Evolutionary conservation across 2,329 filamentous ascomycete genomes (phyloP).

Genomic region (Ophioceras dolichostomum): DNA sequence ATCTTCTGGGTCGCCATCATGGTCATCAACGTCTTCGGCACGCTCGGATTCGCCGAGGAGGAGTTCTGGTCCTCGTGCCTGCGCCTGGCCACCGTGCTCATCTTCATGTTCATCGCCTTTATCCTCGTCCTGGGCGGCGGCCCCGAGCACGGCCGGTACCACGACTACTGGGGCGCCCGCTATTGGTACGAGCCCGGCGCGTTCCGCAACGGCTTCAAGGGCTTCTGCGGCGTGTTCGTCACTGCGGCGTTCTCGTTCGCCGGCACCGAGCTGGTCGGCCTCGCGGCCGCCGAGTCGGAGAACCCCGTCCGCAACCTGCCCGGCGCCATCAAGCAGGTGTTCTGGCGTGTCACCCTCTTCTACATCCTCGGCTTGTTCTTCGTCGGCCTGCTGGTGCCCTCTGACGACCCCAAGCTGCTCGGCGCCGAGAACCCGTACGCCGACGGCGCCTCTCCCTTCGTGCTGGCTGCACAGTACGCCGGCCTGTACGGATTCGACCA

Average conservation of each 20-base stretch:
- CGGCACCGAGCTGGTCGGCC: conserved; percentile 56
- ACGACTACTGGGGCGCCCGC: conserved; percentile 28
- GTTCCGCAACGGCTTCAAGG: conserved; percentile 59
- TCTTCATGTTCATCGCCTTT: conserved; percentile 50
- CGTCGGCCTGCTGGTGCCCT: conserved; percentile 31
- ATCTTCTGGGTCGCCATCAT: conserved; percentile 38
- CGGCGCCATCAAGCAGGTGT: conserved; percentile 66
- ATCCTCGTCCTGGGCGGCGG: conserved; percentile 46
- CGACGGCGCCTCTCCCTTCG: conserved; percentile 35
- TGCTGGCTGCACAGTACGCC: conserved; percentile 34
- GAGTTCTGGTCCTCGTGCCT: conserved; percentile 43
- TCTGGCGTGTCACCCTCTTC: conserved; percentile 39
- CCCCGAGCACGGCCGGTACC: conserved; percentile 28
- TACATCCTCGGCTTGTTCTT: conserved; percentile 37
- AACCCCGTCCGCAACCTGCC: conserved; percentile 63
- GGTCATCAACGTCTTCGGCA: conserved; percentile 41
- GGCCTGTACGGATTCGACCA: conserved; percentile 32
- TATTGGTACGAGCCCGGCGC: conserved; percentile 30
- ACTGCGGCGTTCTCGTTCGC: conserved; percentile 58
- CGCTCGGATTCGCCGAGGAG: conserved; percentile 39
- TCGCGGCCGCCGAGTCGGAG: conserved; percentile 55
- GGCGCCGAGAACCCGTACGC: conserved; percentile 28
- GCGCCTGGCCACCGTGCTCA: conserved; percentile 39
- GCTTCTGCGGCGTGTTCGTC: conserved; percentile 57
- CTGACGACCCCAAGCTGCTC: conserved; percentile 30